Percentiles rank a stretch among this genome's conserved stretches.
Evolutionary conservation across 495 filamentous ascomycete species (phyloP).

Genomic region (Neurospora intermedia): DNA sequence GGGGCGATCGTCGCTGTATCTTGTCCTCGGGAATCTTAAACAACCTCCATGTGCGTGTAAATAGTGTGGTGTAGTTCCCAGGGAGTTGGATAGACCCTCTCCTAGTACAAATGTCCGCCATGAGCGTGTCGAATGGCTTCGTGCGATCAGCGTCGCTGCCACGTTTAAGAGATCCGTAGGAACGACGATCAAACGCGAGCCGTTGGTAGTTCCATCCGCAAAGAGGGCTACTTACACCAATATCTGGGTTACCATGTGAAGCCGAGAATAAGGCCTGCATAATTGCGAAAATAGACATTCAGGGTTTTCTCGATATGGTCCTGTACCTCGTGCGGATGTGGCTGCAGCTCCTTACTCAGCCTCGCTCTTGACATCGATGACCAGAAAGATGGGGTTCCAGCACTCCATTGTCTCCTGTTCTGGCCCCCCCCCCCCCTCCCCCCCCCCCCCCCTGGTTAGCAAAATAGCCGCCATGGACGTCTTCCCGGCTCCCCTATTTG

Average conservation of each 20-base stretch:
- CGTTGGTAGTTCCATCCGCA: background rate
- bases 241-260: background rate
- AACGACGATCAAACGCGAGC: background rate
- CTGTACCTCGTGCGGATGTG: background rate
- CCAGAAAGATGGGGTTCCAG: background rate
- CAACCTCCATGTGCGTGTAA: background rate
- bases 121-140: background rate
- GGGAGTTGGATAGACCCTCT: background rate
- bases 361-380: constrained; percentile 1
- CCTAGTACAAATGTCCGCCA: background rate
- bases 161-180: background rate
- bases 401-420: background rate
- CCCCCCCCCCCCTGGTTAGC: background rate
- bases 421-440: background rate
- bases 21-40: background rate
- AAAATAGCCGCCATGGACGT: background rate
- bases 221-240: background rate
- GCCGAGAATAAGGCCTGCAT: background rate
- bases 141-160: background rate
- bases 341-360: constrained; percentile 5
- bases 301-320: background rate
- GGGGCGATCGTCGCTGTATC: background rate
- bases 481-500: background rate
- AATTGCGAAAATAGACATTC: background rate
- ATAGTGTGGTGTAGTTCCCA: background rate